Conservation (phyloP, 2,329 filamentous ascomycete genomes). For the Pseudogymnoascus sp. region DNA sequence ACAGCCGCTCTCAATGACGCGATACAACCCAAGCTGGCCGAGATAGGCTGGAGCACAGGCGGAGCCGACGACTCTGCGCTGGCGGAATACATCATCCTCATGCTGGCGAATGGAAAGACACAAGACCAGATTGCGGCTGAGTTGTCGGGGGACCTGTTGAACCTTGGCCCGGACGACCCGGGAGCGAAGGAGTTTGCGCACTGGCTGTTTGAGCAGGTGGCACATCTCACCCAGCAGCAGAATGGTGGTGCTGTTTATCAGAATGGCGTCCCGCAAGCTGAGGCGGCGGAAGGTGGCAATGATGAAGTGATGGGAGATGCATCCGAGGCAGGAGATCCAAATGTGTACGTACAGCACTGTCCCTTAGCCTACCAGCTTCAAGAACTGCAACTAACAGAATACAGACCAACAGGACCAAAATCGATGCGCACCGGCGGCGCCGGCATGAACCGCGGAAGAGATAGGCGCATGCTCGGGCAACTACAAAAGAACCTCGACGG, state of each 20-base stretch:
- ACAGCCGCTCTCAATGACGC: conserved; percentile 73
- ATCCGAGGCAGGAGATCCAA: conserved; percentile 35
- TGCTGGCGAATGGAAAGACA: conserved; percentile 92
- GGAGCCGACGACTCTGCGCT: conserved; percentile 71
- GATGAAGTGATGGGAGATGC: conserved; percentile 67
- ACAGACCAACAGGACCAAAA: conserved; percentile 85
- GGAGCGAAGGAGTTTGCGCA: conserved; percentile 73
- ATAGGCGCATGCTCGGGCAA: conserved; percentile 78
- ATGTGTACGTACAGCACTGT: conserved; percentile 42
- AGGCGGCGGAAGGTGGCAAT: conserved; percentile 49
- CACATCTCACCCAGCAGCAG: conserved; percentile 53
- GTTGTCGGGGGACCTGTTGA: conserved; percentile 78
- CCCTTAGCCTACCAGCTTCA: background rate
- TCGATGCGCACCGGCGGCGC: conserved; percentile 71
- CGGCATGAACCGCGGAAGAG: conserved; percentile 46
- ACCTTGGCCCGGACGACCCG: conserved; percentile 72
- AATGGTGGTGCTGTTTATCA: conserved; percentile 37
- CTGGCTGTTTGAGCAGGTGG: conserved; percentile 90
- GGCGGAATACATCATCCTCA: conserved; percentile 92
- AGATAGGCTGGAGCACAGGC: conserved; percentile 84
- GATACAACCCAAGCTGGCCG: conserved; percentile 83
- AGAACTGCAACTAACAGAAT: conserved; percentile 32
- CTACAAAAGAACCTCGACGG: conserved; percentile 73
- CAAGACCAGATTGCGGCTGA: conserved; percentile 83
- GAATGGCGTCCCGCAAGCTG: conserved; percentile 37